Conservation (phyloP, 192 early-diverging fungal species). For the Coemansia sp. region DNA sequence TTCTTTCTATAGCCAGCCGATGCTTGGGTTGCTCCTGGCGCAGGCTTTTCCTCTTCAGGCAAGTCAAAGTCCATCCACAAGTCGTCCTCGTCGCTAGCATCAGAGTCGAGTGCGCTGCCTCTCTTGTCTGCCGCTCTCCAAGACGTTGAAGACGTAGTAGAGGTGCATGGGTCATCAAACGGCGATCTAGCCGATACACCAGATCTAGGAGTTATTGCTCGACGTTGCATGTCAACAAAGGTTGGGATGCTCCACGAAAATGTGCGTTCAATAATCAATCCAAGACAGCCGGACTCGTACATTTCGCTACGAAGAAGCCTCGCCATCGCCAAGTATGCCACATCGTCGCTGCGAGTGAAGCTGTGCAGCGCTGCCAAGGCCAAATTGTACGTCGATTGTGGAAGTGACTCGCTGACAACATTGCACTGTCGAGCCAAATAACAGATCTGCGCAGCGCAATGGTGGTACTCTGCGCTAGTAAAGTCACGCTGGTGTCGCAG, state of each 20-base stretch:
- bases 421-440: slow-evolving; percentile 15
- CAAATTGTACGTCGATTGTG: slow-evolving; percentile 42
- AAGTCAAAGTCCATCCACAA: slow-evolving; percentile 56
- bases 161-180: neutral
- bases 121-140: neutral
- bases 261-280: slow-evolving; percentile 27
- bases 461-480: slow-evolving; percentile 15
- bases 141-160: neutral
- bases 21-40: neutral
- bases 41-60: slow-evolving; percentile 29
- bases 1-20: neutral
- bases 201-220: neutral
- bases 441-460: slow-evolving; percentile 32
- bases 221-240: slow-evolving; percentile 15
- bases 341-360: slow-evolving; percentile 48
- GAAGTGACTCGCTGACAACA: slow-evolving; percentile 20
- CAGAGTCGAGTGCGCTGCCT: neutral
- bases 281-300: slow-evolving; percentile 51
- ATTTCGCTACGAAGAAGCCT: slow-evolving; percentile 44
- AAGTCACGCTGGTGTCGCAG: slow-evolving; percentile 30
- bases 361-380: slow-evolving; percentile 41
- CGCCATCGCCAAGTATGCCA: slow-evolving; percentile 48
- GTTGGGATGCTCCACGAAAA: slow-evolving; percentile 26
- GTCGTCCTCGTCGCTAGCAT: slow-evolving; percentile 19
- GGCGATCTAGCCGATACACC: neutral